Percentiles rank a stretch among this genome's conserved stretches.
Conservation (phyloP, 192 early-diverging fungal species). For the Irineochytrium annulatum region DNA sequence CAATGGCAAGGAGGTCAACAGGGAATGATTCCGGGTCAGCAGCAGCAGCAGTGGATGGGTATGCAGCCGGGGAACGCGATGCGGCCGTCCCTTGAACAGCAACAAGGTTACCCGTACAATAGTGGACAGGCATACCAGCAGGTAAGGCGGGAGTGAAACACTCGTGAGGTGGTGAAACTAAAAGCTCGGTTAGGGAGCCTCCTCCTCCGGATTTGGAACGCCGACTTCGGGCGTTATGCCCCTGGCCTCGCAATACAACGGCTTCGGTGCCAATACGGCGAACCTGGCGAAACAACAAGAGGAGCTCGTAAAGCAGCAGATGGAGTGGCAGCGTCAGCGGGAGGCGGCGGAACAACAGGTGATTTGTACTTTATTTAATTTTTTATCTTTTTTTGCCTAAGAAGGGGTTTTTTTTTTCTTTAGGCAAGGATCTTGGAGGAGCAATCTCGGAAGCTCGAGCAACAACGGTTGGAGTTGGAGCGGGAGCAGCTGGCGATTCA, state of each 20-base stretch:
- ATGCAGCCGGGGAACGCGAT: no score
- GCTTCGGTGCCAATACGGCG: not conserved
- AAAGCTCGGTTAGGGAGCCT: not conserved
- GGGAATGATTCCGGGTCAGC: slow-evolving; percentile 4
- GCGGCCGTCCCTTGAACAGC: no score
- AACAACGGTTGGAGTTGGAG: slow-evolving; percentile 12
- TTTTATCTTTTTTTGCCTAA: no score
- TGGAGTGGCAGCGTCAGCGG: not conserved
- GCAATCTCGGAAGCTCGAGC: slow-evolving; percentile 18
- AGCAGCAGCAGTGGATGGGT: slow-evolving; percentile 18
- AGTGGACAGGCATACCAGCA: not conserved
- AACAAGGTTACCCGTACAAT: not conserved
- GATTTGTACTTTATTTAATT: no score
- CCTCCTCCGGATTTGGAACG: not conserved
- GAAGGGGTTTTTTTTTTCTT: no score
- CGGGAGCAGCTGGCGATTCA: slow-evolving; percentile 17
- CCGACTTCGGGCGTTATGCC: not conserved
- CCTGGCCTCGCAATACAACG: not conserved
- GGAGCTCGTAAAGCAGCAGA: slow-evolving; percentile 1
- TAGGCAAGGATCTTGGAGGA: slow-evolving; percentile 12
- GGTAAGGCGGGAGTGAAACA: not conserved
- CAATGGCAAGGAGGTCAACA: slow-evolving; percentile 1
- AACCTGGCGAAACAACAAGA: not conserved
- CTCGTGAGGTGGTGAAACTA: not conserved
- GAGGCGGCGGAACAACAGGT: not conserved